Evolutionary conservation across 257 asterid genomes (phyloP), one percentile per base, ranked within the genome.

Genomic region (Galeopsis tetrahit): DNA sequence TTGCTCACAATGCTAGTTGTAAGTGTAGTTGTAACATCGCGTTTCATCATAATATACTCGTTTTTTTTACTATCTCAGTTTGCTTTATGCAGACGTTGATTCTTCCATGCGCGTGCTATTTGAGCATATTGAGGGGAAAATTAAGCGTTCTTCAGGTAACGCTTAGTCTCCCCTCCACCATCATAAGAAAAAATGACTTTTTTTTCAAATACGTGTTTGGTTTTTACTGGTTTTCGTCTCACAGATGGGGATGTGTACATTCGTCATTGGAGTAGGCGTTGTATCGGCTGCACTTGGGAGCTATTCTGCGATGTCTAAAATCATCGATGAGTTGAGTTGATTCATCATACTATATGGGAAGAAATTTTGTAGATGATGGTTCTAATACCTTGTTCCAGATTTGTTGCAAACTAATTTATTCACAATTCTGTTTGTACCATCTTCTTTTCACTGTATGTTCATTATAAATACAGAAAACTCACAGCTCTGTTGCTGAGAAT

Each of bases 1-100:
- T 83, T 87, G 31, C 89, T 92, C 66, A 88, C 98, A 21, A 95
- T 95, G 99, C 94, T 95, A 32, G 97, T 92, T 48, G 99, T 95
- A 83, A 84, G 94, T 79, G 53, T 68, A 71, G 38, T 68, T 73
- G 38, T 21, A 44, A 2, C 42, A 21, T 21, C 28, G 28, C 28
- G 28, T 1, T 36, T 34, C 1, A 8, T 40, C 21, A 9, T 3
- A 3, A 51, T 9, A 4, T 66, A 3, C 63, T 57, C 10, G 53
- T 44, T 61, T 52, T 53, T 43, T 75, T 39, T 7, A 38, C 70
- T 43, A 28, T 11, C 17, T 28, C 31, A 60, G 14, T 53, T 7
- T 58, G 5, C 9, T 49, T 62, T 52, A 42, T 32, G 13, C 88
- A 92, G 99, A 88, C 95, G 0, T 79, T 95, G 79, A 95, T 92